Percentiles rank a stretch among this genome's conserved stretches.
These are phyloP conservation scores for Iris pallida DNA, from an alignment of 116 monocot species.

Conservation along the genomic window DNA sequence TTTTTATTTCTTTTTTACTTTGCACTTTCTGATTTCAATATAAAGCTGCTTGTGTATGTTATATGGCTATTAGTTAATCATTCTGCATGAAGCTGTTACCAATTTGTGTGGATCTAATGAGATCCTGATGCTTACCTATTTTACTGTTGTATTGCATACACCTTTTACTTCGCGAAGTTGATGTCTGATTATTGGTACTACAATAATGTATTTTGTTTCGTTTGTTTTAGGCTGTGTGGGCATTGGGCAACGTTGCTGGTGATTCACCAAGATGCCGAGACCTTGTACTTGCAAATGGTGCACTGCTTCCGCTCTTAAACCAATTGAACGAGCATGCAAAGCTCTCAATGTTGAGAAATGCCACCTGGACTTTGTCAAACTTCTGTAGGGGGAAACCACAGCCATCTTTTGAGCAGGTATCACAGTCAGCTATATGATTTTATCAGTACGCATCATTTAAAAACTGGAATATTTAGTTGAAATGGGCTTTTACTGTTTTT, in stretches of 20 bases:
- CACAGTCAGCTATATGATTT: not conserved
- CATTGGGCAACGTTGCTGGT: conserved; percentile 92
- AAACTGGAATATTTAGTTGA: too few species aligned
- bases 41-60: too few species aligned
- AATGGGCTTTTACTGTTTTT: not conserved
- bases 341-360: conserved; percentile 92
- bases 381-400: conserved; percentile 93
- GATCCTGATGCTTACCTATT: too few species aligned
- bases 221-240: conserved; percentile 78
- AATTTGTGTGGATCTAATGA: too few species aligned
- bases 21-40: too few species aligned
- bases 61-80: too few species aligned
- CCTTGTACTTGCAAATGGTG: conserved; percentile 74
- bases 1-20: too few species aligned
- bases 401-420: conserved; percentile 83
- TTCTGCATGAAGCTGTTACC: too few species aligned
- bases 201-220: not conserved
- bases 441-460: not conserved
- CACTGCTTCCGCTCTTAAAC: conserved; percentile 55
- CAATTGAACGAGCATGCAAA: conserved; percentile 81
- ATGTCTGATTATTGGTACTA: too few species aligned
- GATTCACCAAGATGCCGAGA: conserved; percentile 91
- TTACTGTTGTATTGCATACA: too few species aligned
- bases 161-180: too few species aligned
- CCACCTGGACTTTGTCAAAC: conserved; percentile 96